These are phyloP conservation scores for Geotrichum macrosporum DNA, from an alignment of 1,139 yeast species.

Conservation along the genomic window DNA sequence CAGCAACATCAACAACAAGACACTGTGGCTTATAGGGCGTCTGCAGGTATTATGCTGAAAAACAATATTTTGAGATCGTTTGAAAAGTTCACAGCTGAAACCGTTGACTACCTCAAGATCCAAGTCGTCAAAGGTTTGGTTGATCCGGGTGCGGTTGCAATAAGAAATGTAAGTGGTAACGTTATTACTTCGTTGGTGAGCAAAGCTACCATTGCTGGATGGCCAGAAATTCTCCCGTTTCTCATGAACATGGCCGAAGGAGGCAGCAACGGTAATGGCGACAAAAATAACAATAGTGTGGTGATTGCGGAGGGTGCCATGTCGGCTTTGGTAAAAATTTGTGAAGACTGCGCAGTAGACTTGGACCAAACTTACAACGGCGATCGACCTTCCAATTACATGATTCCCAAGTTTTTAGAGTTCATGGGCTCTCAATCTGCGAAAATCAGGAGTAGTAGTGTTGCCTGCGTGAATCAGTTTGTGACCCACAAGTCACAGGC, in stretches of 20 bases:
- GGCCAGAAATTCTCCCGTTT: constrained; percentile 73
- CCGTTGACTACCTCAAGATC: constrained; percentile 55
- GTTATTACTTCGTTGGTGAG: constrained; percentile 80
- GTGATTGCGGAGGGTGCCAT: constrained; percentile 76
- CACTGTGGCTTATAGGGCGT: constrained; percentile 72
- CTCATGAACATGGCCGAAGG: constrained; percentile 56
- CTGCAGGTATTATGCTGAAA: constrained; percentile 83
- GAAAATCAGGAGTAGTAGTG: constrained; percentile 56
- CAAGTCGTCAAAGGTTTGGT: constrained; percentile 65
- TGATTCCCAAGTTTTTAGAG: constrained; percentile 61
- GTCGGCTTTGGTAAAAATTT: constrained; percentile 76
- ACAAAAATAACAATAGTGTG: no score
- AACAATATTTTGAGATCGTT: constrained; percentile 52
- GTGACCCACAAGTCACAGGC: constrained; percentile 65
- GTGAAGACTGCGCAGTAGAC: constrained; percentile 69
- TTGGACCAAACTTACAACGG: constrained; percentile 63
- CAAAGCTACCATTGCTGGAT: constrained; percentile 60
- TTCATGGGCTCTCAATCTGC: constrained; percentile 43
- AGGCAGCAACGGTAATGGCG: constrained; percentile 38
- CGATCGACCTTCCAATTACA: constrained; percentile 56
- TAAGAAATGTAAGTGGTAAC: constrained; percentile 84
- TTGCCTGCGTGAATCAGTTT: constrained; percentile 74
- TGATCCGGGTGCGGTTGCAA: constrained; percentile 54
- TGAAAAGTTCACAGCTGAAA: constrained; percentile 32
- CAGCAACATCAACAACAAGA: constrained; percentile 27